A percentile compares a stretch with the other conserved stretches of the same genome.
phyloP scores from a whole-genome alignment of 2,329 filamentous ascomycete genomes.

The Nemania sp. region DNA sequence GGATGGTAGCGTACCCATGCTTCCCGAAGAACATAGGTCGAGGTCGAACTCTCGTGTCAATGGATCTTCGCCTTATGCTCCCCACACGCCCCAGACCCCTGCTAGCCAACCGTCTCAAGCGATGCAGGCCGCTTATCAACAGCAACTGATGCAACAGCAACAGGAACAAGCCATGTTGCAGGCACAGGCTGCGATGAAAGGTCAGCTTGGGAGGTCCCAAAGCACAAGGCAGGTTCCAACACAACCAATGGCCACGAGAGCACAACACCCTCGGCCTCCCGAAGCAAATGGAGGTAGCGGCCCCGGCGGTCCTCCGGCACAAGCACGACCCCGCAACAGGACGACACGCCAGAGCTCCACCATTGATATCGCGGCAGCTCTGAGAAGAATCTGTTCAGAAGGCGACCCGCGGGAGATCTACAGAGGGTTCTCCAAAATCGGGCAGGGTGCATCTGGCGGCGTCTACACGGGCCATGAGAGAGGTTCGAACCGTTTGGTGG shows the following conservation, averaged over 20 bases:
- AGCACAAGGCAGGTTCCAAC: conserved; percentile 69
- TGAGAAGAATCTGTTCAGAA: conserved; percentile 88
- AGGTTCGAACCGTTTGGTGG: conserved; percentile 83
- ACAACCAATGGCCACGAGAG: conserved; percentile 55
- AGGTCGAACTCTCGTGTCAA: conserved; percentile 70
- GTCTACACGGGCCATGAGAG: conserved; percentile 91
- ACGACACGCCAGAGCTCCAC: conserved; percentile 78
- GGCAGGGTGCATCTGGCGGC: conserved; percentile 94
- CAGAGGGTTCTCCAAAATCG: conserved; percentile 88
- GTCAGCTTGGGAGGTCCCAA: conserved; percentile 71
- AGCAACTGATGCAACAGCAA: conserved; percentile 75
- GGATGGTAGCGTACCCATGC: conserved; percentile 59
- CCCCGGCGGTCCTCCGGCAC: conserved; percentile 38
- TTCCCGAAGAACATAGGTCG: conserved; percentile 69
- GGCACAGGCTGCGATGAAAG: conserved; percentile 75
- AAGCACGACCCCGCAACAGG: conserved; percentile 66
- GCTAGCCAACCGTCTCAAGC: conserved; percentile 49
- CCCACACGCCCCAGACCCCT: conserved; percentile 43
- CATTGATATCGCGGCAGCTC: conserved; percentile 78
- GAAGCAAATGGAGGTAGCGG: conserved; percentile 38
- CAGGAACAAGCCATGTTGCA: conserved; percentile 83
- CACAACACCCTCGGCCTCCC: conserved; percentile 51
- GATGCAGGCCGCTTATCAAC: conserved; percentile 59
- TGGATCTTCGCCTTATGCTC: conserved; percentile 55
- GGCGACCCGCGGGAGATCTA: conserved; percentile 90